Conservation (phyloP, 1,139 yeast species). For the Kodamaea suecica region DNA sequence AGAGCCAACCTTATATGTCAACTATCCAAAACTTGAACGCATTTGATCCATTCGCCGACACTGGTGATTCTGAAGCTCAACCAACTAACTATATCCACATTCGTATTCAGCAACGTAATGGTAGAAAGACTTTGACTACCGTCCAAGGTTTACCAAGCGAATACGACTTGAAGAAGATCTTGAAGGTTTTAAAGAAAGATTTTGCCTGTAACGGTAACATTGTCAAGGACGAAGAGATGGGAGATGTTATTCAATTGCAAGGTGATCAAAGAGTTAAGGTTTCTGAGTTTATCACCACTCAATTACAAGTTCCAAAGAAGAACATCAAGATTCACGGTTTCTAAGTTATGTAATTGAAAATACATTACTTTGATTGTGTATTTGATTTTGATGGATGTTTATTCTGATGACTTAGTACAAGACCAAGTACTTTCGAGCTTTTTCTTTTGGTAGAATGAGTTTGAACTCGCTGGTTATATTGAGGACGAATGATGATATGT, state of each 20-base stretch:
- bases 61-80: constrained; percentile 98
- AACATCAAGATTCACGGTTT: constrained; percentile 98
- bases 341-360: too few species aligned
- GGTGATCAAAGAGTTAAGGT: constrained; percentile 99
- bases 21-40: constrained; percentile 97
- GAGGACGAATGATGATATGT: background rate
- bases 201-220: constrained; percentile 99
- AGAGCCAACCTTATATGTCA: constrained; percentile 50
- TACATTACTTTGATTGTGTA: too few species aligned
- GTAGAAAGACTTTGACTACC: constrained; percentile 97
- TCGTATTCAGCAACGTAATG: constrained; percentile 99
- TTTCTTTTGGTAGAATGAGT: too few species aligned
- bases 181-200: constrained; percentile 93
- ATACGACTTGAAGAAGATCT: constrained; percentile 90
- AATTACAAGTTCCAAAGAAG: constrained; percentile 89
- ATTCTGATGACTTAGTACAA: too few species aligned
- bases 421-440: background rate
- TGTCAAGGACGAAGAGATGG: constrained; percentile 93
- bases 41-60: constrained; percentile 99
- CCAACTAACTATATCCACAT: constrained; percentile 95
- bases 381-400: too few species aligned
- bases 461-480: too few species aligned
- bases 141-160: constrained; percentile 97
- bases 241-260: constrained; percentile 96
- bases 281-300: constrained; percentile 84